Conservation (phyloP, 352 stramenopile genomes). For the Phytophthora colocasiae region DNA sequence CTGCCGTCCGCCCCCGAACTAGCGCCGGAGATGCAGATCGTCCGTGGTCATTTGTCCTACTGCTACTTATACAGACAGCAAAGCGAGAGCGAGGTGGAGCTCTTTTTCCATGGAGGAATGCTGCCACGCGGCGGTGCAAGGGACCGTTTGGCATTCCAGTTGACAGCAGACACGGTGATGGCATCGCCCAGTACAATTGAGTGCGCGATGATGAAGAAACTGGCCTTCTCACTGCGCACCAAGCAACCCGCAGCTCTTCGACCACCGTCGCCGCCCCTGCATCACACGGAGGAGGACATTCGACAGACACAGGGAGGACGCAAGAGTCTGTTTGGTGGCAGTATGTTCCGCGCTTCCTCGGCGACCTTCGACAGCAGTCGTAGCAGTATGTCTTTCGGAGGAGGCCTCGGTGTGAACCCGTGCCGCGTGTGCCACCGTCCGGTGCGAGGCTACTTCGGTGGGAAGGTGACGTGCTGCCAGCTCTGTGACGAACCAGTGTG, state of each 20-base stretch:
- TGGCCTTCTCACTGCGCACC: slow-evolving; percentile 63
- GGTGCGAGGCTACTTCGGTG: slow-evolving; percentile 34
- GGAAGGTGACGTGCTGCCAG: slow-evolving; percentile 39
- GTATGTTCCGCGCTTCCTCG: slow-evolving; percentile 31
- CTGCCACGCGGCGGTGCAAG: slow-evolving; percentile 57
- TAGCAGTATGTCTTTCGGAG: slow-evolving; percentile 24
- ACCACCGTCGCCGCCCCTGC: slow-evolving; percentile 29
- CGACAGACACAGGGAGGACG: slow-evolving; percentile 22
- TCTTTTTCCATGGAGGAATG: slow-evolving; percentile 66
- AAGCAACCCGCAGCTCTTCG: slow-evolving; percentile 27
- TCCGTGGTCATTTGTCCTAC: slow-evolving; percentile 63
- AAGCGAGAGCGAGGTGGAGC: slow-evolving; percentile 45
- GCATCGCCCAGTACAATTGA: slow-evolving; percentile 48
- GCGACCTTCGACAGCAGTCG: slow-evolving; percentile 34
- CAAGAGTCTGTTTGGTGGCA: slow-evolving; percentile 27
- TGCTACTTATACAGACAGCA: slow-evolving; percentile 58
- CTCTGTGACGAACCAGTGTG: slow-evolving; percentile 48
- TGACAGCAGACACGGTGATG: slow-evolving; percentile 59
- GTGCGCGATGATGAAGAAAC: slow-evolving; percentile 78
- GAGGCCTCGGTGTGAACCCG: slow-evolving; percentile 2
- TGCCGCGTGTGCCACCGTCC: slow-evolving; percentile 37
- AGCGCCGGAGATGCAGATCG: slow-evolving; percentile 71
- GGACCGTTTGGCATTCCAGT: slow-evolving; percentile 49
- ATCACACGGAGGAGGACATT: slow-evolving; percentile 33
- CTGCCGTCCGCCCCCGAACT: slow-evolving; percentile 59